A percentile compares a stretch with the other conserved stretches of the same genome.
Evolutionary conservation across 2,329 filamentous ascomycete species (phyloP).

Genomic region (Phialophora chinensis): DNA sequence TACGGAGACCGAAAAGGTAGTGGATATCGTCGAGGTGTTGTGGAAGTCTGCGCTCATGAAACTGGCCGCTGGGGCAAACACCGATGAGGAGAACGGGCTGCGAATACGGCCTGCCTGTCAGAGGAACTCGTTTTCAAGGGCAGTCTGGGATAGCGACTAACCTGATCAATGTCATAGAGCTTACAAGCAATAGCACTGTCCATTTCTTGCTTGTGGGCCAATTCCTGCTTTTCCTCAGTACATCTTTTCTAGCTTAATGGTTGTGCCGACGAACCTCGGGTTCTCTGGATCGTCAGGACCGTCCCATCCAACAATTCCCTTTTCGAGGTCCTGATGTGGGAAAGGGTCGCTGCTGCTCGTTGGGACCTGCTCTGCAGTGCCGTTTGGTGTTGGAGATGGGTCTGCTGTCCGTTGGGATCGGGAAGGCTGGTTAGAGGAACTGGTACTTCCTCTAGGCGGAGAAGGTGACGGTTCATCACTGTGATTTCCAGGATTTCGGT

Average conservation of each 20-base stretch:
- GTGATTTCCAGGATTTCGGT: not conserved
- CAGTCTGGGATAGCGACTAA: not conserved
- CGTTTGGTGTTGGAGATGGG: not conserved
- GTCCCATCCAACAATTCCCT: slow-evolving; percentile 38
- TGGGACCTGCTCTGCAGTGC: not conserved
- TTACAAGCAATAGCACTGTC: slow-evolving; percentile 29
- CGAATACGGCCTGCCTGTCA: not conserved
- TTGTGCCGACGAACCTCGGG: slow-evolving; percentile 28
- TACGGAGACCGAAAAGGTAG: slow-evolving; percentile 68
- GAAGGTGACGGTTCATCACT: not conserved
- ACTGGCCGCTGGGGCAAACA: slow-evolving; percentile 71
- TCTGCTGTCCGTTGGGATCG: not conserved
- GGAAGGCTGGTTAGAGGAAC: not conserved
- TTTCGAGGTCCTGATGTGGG: slow-evolving; percentile 5
- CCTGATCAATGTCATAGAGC: slow-evolving; percentile 26
- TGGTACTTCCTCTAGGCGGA: not conserved
- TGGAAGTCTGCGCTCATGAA: slow-evolving; percentile 67
- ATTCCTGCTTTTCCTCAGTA: slow-evolving; percentile 31
- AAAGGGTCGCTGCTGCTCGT: not conserved
- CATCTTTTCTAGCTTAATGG: not conserved
- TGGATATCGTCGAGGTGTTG: slow-evolving; percentile 58
- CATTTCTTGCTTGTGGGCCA: slow-evolving; percentile 42
- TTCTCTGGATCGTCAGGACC: slow-evolving; percentile 44
- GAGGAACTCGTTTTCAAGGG: not conserved
- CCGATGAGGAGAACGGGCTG: slow-evolving; percentile 59